A percentile compares a stretch with the other conserved stretches of the same genome.
Conservation (phyloP, 2,329 filamentous ascomycete species). For the Penicillium sp. region DNA sequence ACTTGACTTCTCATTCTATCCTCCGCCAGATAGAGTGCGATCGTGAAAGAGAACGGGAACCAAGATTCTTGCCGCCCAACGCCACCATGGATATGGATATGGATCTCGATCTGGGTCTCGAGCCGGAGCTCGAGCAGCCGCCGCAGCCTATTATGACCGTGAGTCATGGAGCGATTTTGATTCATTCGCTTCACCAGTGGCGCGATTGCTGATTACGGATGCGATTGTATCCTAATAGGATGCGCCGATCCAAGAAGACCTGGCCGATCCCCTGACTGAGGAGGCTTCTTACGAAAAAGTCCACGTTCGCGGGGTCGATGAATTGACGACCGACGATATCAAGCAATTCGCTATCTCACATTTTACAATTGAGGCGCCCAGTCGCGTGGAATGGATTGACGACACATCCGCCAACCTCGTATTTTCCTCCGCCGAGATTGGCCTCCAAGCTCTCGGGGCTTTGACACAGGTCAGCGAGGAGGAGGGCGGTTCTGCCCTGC, state of each 20-base stretch:
- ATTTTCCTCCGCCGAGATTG: slow-evolving; percentile 62
- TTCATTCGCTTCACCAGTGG: not conserved
- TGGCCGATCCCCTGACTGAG: slow-evolving; percentile 31
- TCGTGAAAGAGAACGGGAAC: slow-evolving; percentile 9
- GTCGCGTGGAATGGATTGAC: slow-evolving; percentile 88
- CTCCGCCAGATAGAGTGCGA: slow-evolving; percentile 2
- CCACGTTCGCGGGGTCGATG: slow-evolving; percentile 81
- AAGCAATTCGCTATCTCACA: slow-evolving; percentile 72
- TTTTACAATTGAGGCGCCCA: slow-evolving; percentile 57
- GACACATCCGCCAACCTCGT: slow-evolving; percentile 87
- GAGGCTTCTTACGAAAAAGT: slow-evolving; percentile 61
- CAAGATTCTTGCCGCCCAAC: slow-evolving; percentile 32
- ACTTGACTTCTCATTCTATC: not conserved
- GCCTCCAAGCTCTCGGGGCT: slow-evolving; percentile 55
- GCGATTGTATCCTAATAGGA: slow-evolving; percentile 25
- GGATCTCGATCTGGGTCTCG: slow-evolving; percentile 61
- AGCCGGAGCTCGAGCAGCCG: slow-evolving; percentile 51
- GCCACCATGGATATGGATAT: slow-evolving; percentile 70
- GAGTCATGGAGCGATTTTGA: slow-evolving; percentile 13
- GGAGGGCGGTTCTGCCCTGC: slow-evolving; percentile 50
- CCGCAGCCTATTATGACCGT: slow-evolving; percentile 37
- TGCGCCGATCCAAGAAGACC: slow-evolving; percentile 23
- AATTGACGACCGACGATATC: slow-evolving; percentile 77
- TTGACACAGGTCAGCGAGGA: slow-evolving; percentile 46
- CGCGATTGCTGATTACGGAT: slow-evolving; percentile 7